Evolutionary conservation across 2,329 filamentous ascomycete species (phyloP).

Genomic region (Alternaria novae-zelandiae): DNA sequence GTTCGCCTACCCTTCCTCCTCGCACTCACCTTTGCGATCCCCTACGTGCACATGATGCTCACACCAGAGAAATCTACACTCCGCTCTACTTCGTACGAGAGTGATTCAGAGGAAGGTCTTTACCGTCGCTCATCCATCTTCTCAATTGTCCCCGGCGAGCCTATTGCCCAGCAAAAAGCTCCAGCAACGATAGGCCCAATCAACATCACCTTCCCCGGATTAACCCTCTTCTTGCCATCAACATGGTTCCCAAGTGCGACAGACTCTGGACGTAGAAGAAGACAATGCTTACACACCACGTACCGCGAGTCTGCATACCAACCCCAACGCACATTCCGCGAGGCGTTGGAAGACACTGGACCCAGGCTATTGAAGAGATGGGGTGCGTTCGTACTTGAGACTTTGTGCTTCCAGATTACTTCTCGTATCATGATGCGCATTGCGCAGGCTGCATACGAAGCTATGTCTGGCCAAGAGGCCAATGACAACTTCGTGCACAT

Average conservation of each 20-base stretch:
- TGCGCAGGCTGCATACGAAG: background rate
- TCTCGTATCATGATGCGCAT: background rate
- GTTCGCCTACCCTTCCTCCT: background rate
- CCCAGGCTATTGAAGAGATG: background rate
- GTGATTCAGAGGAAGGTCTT: background rate
- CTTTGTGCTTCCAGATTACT: background rate
- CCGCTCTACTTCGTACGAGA: fast-evolving
- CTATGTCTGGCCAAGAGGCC: background rate
- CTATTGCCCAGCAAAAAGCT: background rate
- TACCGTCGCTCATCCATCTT: background rate
- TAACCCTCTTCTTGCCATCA: background rate
- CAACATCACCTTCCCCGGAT: background rate
- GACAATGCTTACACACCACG: background rate
- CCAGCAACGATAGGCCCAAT: background rate
- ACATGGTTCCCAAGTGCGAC: background rate
- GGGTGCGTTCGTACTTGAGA: background rate
- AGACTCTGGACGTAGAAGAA: background rate
- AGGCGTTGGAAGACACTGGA: background rate
- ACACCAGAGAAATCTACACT: background rate
- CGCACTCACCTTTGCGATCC: background rate
- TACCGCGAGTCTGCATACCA: background rate
- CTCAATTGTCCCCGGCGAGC: background rate
- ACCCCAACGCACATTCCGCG: background rate
- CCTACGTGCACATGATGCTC: background rate
- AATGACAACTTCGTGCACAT: background rate